Conservation (phyloP, 1,284 basidiomycete genomes). For the Puccinia novopanici region DNA sequence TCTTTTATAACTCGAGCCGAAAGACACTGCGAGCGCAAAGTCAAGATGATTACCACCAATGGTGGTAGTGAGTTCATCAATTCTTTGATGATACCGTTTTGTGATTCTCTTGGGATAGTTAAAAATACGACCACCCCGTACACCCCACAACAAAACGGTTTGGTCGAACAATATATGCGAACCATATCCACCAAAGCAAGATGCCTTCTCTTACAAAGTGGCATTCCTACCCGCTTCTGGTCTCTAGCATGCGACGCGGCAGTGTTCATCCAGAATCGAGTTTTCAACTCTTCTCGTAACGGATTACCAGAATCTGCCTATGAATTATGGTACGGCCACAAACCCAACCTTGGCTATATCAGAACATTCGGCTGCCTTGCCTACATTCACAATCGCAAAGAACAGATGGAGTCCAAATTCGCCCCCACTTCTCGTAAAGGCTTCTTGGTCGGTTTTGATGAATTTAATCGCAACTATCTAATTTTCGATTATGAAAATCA, state of each 20-base stretch:
- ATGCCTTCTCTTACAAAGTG: neutral
- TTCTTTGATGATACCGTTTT: neutral
- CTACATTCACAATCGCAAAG: neutral
- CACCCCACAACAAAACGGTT: slow-evolving; percentile 20
- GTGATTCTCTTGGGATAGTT: neutral
- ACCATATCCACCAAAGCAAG: neutral
- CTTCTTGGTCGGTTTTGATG: slow-evolving; percentile 13
- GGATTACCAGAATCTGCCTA: neutral
- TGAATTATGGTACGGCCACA: slow-evolving; percentile 14
- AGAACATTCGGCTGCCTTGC: neutral
- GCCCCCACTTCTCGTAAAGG: neutral
- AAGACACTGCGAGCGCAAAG: neutral
- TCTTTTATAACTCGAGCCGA: neutral
- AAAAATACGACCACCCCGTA: slow-evolving; percentile 3
- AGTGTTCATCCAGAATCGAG: neutral
- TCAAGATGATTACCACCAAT: slow-evolving; percentile 2
- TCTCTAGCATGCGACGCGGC: neutral
- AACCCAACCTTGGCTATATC: neutral
- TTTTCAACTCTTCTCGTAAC: neutral
- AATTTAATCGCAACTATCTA: neutral
- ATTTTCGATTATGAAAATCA: neutral
- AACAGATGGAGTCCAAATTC: neutral
- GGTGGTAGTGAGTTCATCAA: slow-evolving; percentile 5
- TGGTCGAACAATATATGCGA: neutral
- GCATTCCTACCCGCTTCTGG: neutral